Evolutionary conservation across 306 rosid genomes (phyloP).

Genomic region (Fragaria vesca): DNA sequence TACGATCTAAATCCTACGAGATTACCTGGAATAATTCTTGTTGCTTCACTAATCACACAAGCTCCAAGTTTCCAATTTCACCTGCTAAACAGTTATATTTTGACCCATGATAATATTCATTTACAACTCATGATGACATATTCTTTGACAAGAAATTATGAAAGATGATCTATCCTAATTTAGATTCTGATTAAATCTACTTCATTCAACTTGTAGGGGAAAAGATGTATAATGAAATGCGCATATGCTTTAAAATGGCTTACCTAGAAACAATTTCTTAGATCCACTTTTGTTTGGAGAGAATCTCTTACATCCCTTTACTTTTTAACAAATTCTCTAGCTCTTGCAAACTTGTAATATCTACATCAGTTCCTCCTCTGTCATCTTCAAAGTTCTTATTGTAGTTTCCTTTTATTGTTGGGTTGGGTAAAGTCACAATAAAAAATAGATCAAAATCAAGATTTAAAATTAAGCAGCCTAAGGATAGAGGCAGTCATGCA

Average conservation of each 20-base stretch:
- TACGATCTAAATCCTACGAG: not conserved
- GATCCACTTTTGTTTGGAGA: not conserved
- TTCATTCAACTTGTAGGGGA: not conserved
- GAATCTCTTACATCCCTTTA: not conserved
- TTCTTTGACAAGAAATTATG: not conserved
- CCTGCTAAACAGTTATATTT: not conserved
- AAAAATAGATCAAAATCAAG: not conserved
- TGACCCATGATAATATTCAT: not conserved
- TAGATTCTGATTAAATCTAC: not conserved
- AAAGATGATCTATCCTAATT: not conserved
- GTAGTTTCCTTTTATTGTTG: not conserved
- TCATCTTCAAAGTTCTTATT: not conserved
- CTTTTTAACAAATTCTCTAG: not conserved
- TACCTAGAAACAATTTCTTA: not conserved
- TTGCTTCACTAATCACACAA: not conserved
- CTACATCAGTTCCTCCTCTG: not conserved
- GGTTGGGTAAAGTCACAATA: not conserved
- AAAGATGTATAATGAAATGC: not conserved
- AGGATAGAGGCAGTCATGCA: not conserved
- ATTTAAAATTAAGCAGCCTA: not conserved
- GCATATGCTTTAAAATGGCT: not conserved
- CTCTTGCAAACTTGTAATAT: not conserved
- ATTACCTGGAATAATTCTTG: not conserved
- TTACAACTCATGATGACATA: not conserved
- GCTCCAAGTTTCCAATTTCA: not conserved